These are phyloP conservation scores for Mycena vulgaris DNA, from an alignment of 768 basidiomycete species.

Conservation along the genomic window DNA sequence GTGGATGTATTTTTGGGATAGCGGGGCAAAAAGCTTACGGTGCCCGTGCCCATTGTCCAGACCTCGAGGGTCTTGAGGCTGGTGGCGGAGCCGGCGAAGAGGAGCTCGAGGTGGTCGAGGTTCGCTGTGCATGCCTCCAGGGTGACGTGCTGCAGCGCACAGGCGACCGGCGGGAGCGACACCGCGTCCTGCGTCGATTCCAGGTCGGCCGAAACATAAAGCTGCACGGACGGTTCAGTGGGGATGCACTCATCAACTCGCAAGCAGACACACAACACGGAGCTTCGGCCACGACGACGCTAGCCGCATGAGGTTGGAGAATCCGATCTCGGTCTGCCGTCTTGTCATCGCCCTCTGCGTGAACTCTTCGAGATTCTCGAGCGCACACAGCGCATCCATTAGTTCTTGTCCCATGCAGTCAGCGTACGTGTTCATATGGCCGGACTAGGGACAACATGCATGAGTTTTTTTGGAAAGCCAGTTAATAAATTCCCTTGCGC, in stretches of 20 bases:
- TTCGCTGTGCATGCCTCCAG: conserved; percentile 21
- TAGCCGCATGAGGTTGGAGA: neutral
- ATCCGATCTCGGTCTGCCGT: neutral
- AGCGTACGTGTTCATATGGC: neutral
- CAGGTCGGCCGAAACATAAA: conserved; percentile 2
- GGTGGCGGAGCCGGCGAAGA: conserved; percentile 23
- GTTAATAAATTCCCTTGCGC: neutral
- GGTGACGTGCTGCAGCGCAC: conserved; percentile 13
- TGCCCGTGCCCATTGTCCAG: conserved; percentile 12
- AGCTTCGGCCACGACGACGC: conserved; percentile 5
- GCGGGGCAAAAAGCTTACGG: neutral
- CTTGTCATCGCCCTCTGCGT: conserved; percentile 1
- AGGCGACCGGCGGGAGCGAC: conserved; percentile 37
- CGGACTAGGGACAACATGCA: too few species aligned
- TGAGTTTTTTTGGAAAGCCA: too few species aligned
- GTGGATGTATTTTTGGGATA: too few species aligned
- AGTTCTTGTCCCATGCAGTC: conserved; percentile 8
- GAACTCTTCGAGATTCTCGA: conserved; percentile 11
- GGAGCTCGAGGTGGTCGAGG: conserved; percentile 6
- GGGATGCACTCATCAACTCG: too few species aligned
- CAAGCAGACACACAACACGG: neutral
- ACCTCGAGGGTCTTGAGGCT: conserved; percentile 24
- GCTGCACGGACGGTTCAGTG: too few species aligned
- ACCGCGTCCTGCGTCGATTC: neutral
- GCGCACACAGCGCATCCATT: neutral